Evolutionary conservation across 371 early-diverging fungal genomes (phyloP), one percentile per base, ranked within the genome.

Genomic region (Gilbertella persicaria): DNA sequence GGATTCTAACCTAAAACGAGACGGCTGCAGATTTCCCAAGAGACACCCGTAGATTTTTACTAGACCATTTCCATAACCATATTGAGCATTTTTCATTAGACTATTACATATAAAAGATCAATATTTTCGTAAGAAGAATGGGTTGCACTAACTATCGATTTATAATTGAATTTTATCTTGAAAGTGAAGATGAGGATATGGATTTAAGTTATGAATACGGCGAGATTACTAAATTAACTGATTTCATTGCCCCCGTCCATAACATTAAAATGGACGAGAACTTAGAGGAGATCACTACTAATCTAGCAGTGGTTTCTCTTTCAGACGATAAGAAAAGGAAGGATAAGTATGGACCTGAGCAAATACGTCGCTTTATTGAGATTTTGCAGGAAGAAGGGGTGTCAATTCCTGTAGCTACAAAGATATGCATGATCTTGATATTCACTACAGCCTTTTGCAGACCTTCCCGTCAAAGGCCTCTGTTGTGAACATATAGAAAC

Each of bases 61-160:
- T n/a, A n/a, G n/a, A n/a, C n/a, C n/a, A n/a, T n/a, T n/a, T n/a
- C n/a, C n/a, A n/a, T n/a, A n/a, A n/a, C n/a, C n/a, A n/a, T n/a
- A n/a, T n/a, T n/a, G n/a, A n/a, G n/a, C n/a, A n/a, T n/a, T n/a
- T n/a, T n/a, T 45, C 45, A 30, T 20, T 38, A 45, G 36, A 47
- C 47, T 36, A 47, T 47, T 47, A 35, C 47, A 47, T 47, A 47
- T 47, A 47, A 47, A 47, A 47, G 47, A 47, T 47, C 47, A 47
- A 47, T 47, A 47, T 47, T 47, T 47, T 47, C 47, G 47, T 47
- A 47, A 33, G 33, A 45, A 45, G 46, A 45, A 48, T 48, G 48
- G 37, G 37, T 48, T 48, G 48, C 48, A 48, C 48, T 48, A 48
- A 48, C 37, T 48, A 48, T 48, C 48, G 37, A 48, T 38, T 38